Evolutionary conservation across 2,329 filamentous ascomycete genomes (phyloP).

Genomic region (Fusarium sp.): DNA sequence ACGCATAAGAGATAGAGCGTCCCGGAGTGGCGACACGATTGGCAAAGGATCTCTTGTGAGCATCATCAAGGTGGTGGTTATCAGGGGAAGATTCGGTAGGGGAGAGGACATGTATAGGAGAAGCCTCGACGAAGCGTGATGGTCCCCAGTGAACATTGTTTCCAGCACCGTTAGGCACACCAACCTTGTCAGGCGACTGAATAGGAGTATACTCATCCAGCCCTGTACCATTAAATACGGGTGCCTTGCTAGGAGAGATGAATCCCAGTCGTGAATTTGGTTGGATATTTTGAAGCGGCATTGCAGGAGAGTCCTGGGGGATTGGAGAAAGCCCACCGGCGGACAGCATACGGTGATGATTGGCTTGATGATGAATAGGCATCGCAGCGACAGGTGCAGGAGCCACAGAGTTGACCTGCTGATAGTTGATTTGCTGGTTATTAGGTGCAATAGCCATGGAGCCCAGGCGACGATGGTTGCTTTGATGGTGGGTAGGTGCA

Average conservation of each 20-base stretch:
- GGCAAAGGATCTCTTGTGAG: conserved; percentile 14
- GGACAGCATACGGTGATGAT: neutral
- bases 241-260: neutral
- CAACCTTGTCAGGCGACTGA: conserved; percentile 14
- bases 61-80: conserved; percentile 1
- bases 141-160: conserved; percentile 10
- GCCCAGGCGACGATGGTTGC: neutral
- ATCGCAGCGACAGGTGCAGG: neutral
- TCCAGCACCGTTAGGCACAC: neutral
- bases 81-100: conserved; percentile 14
- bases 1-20: conserved; percentile 7
- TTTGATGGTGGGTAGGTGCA: neutral
- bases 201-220: conserved; percentile 18
- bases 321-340: neutral
- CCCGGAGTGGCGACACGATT: conserved; percentile 13
- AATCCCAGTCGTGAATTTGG: neutral
- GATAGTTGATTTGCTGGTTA: neutral
- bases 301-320: neutral
- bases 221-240: neutral
- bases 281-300: neutral
- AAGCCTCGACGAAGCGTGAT: neutral
- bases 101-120: conserved; percentile 1
- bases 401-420: conserved; percentile 4
- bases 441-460: neutral
- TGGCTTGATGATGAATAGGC: neutral